Base-by-base conservation (phyloP, 2,329 filamentous ascomycete genomes). In the Stachybotrys chlorohalonatus region DNA sequence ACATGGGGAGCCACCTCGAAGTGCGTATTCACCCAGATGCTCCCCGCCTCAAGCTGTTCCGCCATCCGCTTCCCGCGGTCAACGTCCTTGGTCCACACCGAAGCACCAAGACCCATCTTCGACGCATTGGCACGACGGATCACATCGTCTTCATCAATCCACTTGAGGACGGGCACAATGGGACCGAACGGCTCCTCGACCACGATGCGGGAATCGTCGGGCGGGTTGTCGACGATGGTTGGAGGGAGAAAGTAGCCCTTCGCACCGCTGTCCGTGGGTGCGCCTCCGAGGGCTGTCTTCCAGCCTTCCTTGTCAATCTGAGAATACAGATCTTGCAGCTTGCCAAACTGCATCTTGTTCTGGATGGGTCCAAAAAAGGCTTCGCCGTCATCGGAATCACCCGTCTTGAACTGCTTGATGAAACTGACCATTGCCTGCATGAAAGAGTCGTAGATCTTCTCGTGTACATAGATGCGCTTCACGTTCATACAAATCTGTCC, bases 401-500 rank as follows among this genome's bases (percentile, higher is more conserved):
- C 77, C 5, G 69, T 70, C 60, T 77, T 77, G 55, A 80, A 59
- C 6, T 63, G 63, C 54, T 76, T 71, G 3, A 75, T 74, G 49
- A 75, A 73, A 52, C 71, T 73, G 56, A 74, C 77, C 46, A 76
- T 63, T 17, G 63, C 58, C 2, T 70, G 66, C 2, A 78, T 66
- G 66, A 86, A 84, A 32, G 72, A 62, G 51, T 82, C 77, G 62
- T 83, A 84, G 52, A 85, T 77, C 3, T 69, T 72, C 59, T 83
- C 78, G 62, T 86, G 83, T 2, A 86, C 76, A 61, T 82, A 85
- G 32, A 85, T 68, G 1, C 82, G 73, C 68, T 85, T 85, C 66
- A 82, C 72, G 7, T 56, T 52, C 55, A 67, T 60, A 58, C 66
- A 63, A 49, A 68, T 63, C 53, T 69, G 67, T 7, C 81, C 81